These are phyloP conservation scores for Zea luxurians DNA, from an alignment of 176 grass and related monocot species.

Conservation along the genomic window DNA sequence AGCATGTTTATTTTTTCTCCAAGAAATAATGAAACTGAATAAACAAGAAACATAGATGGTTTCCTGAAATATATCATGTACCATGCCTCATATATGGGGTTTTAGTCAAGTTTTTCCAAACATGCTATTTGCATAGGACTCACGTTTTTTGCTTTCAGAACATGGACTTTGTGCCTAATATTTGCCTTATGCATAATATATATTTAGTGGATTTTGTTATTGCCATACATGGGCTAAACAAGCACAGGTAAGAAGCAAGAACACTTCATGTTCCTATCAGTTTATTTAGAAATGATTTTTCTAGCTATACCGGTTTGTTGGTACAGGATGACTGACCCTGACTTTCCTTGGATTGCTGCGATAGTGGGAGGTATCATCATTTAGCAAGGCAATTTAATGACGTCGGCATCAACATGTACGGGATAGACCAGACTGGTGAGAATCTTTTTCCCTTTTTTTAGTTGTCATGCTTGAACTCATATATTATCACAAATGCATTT, in stretches of 20 bases:
- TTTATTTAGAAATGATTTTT: not conserved
- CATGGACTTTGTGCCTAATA: no score
- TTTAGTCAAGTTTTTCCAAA: no score
- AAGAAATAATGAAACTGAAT: no score
- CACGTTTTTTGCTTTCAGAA: no score
- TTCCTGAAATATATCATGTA: no score
- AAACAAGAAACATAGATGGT: no score
- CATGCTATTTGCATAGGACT: no score
- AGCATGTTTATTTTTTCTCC: no score
- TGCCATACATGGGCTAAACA: slow-evolving; percentile 83
- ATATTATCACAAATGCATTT: not conserved
- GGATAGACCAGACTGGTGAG: slow-evolving; percentile 93
- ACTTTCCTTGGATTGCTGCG: slow-evolving; percentile 27
- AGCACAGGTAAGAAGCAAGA: slow-evolving; percentile 62
- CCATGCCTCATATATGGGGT: no score
- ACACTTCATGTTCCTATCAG: not conserved
- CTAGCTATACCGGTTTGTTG: not conserved
- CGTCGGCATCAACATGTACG: slow-evolving; percentile 76
- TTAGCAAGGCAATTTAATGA: slow-evolving; percentile 72
- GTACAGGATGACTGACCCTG: slow-evolving; percentile 27
- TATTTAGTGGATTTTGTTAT: slow-evolving; percentile 27
- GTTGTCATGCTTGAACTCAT: not conserved
- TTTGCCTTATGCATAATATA: no score
- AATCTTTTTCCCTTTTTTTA: not conserved
- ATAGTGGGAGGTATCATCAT: slow-evolving; percentile 80